Percentiles rank a stretch among this genome's conserved stretches.
These are phyloP conservation scores for Eimeria sp. DNA, from an alignment of 169 alveolate genomes.

Conservation along the genomic window DNA sequence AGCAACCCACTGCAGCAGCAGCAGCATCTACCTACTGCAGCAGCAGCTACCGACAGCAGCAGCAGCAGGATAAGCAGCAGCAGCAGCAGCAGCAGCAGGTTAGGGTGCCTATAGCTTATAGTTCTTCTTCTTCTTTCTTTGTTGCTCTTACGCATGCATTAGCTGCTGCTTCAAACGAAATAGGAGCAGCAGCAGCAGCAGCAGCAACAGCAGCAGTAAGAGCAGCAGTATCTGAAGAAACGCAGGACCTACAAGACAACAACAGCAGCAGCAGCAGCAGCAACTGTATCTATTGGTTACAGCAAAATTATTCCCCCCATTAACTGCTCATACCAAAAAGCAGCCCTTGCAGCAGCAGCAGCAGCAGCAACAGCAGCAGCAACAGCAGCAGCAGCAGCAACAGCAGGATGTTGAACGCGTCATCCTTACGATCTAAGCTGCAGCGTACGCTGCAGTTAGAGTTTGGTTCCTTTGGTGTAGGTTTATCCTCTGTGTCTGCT, in stretches of 20 bases:
- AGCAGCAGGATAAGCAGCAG: constrained; percentile 35
- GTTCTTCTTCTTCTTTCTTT: not conserved
- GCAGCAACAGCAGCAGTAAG: constrained; percentile 38
- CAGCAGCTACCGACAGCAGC: constrained; percentile 14
- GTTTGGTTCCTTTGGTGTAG: constrained; percentile 24
- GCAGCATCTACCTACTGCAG: not conserved
- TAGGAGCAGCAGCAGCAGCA: constrained; percentile 61
- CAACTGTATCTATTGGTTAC: not conserved
- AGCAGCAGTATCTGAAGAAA: constrained; percentile 3
- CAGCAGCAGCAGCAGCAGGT: constrained; percentile 44
- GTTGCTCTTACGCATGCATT: not conserved
- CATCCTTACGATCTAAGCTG: constrained; percentile 79
- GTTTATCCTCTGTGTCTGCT: not conserved
- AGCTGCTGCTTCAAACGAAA: not conserved
- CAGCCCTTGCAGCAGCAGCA: not conserved
- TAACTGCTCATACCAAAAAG: not conserved
- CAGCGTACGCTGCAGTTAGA: constrained; percentile 78
- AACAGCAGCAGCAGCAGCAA: constrained; percentile 38
- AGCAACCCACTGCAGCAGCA: not conserved
- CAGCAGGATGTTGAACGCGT: constrained; percentile 77
- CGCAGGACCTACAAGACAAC: not conserved
- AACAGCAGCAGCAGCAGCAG: constrained; percentile 2
- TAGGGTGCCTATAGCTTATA: not conserved
- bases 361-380: constrained; percentile 21
- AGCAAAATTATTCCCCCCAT: not conserved